Conservation (phyloP, 1,284 basidiomycete species). For the Tilletia horrida region DNA sequence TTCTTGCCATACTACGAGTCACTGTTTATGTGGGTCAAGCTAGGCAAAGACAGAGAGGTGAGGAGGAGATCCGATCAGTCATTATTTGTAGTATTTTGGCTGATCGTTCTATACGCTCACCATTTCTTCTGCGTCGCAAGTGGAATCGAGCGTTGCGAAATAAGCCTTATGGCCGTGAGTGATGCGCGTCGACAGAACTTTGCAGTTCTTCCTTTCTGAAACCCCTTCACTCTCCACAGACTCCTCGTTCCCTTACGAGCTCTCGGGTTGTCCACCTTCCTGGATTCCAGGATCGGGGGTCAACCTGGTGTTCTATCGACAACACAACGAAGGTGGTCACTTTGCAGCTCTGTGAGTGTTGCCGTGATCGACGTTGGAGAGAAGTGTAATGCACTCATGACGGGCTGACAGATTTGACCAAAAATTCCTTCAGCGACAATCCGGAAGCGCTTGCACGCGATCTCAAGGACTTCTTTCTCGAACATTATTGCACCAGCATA, state of each 20-base stretch:
- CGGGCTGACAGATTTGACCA: background rate
- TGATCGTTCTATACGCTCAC: background rate
- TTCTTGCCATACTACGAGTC: slow-evolving; percentile 33
- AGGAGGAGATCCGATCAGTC: slow-evolving; percentile 16
- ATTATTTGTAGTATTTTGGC: background rate
- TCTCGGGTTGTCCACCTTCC: slow-evolving; percentile 27
- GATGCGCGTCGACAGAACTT: background rate
- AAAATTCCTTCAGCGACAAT: background rate
- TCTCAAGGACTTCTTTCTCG: slow-evolving; percentile 21
- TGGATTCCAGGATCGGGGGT: slow-evolving; percentile 30
- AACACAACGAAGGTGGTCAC: slow-evolving; percentile 42
- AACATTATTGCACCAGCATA: background rate
- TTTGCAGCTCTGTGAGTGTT: slow-evolving; percentile 41
- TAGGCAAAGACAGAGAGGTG: slow-evolving; percentile 25
- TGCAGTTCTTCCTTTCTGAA: background rate
- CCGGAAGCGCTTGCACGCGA: slow-evolving; percentile 15
- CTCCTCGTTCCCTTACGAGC: slow-evolving; percentile 34
- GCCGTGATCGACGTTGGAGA: no score
- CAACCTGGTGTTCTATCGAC: slow-evolving; percentile 32
- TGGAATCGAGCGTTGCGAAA: slow-evolving; percentile 1
- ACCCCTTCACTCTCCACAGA: background rate
- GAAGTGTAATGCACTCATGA: no score
- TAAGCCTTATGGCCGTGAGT: slow-evolving; percentile 34
- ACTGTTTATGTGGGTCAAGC: slow-evolving; percentile 17
- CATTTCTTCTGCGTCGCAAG: background rate